These are phyloP conservation scores for Zygnema cylindricum DNA, from an alignment of 139 green algal genomes.

Conservation along the genomic window DNA sequence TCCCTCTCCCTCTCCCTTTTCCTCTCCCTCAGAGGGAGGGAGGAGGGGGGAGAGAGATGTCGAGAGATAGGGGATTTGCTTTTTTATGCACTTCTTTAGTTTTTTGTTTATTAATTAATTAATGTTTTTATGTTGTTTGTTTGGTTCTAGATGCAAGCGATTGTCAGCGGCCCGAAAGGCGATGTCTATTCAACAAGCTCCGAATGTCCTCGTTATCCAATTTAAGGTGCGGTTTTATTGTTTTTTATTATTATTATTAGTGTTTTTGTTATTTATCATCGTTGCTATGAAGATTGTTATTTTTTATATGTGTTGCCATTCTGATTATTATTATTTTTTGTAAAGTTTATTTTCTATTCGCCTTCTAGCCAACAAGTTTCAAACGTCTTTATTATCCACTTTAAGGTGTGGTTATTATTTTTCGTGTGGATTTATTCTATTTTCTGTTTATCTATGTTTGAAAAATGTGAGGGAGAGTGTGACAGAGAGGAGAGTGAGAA, in stretches of 20 bases:
- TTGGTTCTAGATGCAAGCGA: conserved; percentile 38
- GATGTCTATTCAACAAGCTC: conserved; percentile 48
- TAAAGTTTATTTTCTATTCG: background rate
- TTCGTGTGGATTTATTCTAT: background rate
- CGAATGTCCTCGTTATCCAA: conserved; percentile 61
- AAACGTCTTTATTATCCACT: background rate
- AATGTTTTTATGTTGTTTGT: no score
- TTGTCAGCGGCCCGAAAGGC: conserved; percentile 42
- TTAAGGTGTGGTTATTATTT: background rate
- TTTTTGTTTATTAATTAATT: no score
- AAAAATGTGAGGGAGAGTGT: background rate
- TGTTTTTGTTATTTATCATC: background rate
- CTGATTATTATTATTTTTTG: background rate
- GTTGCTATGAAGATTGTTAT: background rate
- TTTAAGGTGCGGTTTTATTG: conserved; percentile 54
- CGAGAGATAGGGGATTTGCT: background rate
- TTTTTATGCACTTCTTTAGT: no score
- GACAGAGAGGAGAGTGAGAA: background rate
- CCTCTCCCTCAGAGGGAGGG: background rate
- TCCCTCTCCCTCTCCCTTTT: no score
- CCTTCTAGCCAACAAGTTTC: no score
- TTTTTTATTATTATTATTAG: background rate
- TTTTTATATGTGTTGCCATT: background rate
- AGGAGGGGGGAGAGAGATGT: background rate
- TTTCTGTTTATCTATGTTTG: background rate